Evolutionary conservation across 768 basidiomycete species (phyloP), one percentile per base, ranked within the genome.

Genomic region (Hygrocybe coccinea): DNA sequence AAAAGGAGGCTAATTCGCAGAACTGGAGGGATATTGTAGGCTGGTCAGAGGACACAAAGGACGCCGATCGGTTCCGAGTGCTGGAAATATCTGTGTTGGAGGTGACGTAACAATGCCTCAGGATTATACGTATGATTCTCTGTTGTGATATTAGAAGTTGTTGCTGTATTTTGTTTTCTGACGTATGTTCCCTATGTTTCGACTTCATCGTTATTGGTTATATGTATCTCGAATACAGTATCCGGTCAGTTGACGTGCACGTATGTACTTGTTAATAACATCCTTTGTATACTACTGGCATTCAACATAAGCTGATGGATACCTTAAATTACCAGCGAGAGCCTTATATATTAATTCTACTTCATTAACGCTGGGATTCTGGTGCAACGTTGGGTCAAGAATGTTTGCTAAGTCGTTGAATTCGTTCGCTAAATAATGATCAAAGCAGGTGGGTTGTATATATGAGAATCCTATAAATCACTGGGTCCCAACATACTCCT

Each of bases 1-100:
- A 91, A 72, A 92, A 92, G 70, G 91, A 91, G 67, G 91, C 90
- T 29, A 88, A 89, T 58, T 71, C 76, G 9, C 79, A 79, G 62
- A 90, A 91, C 70, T 93, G 91, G 91, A 74, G 89, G 55, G 87
- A 87, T 64, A 71, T 84, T 38, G 81, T 91, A 44, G 86, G 85
- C 21, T 92, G 88, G 86, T 83, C 84, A 8, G 91, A 92, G 69
- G 79, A 85, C 64, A 84, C 84, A 53, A 90, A 89, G 67, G 89
- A 91, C 58, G 64, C 82, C 17, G 73, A 79, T 14, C 72, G 85
- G 67, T 91, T 92, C 74, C 82, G 90, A 24, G 81, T 93, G 47
- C 69, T 92, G 64, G 90, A 93, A 71, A 85, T 83, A 12, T 86
- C 88, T 3, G 77, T 91, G 37, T 75, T 91, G 63, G 90, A 93